phyloP scores from a whole-genome alignment of 371 early-diverging fungal genomes.

The Saksenaea oblongispora region DNA sequence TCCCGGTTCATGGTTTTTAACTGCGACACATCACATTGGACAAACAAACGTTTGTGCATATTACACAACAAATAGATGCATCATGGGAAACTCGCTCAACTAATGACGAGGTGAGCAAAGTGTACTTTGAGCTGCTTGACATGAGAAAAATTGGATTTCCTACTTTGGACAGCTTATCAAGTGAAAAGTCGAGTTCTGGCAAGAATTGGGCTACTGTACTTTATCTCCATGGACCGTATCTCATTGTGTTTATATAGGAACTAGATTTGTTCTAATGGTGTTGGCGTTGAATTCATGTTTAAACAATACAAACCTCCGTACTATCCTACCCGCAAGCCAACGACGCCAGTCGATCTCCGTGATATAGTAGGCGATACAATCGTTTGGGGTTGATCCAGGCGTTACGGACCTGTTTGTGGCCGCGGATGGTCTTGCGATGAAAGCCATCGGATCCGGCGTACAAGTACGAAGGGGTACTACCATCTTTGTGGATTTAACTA shows the following conservation, averaged over 20 bases:
- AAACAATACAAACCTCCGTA: not conserved
- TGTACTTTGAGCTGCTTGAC: constrained; percentile 5
- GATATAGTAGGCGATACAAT: not conserved
- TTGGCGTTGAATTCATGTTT: not conserved
- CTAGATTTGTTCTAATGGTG: not conserved
- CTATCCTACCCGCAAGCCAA: no score
- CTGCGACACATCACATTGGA: constrained; percentile 6
- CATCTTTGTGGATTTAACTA: not conserved
- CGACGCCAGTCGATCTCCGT: not conserved
- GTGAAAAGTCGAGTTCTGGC: not conserved
- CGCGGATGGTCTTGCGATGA: not conserved
- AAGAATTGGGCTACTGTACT: not conserved
- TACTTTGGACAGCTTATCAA: not conserved
- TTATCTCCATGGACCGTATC: not conserved
- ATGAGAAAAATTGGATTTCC: constrained; percentile 9
- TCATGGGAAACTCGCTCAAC: not conserved
- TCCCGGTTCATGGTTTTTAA: constrained; percentile 7
- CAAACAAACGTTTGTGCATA: not conserved
- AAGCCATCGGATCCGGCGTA: not conserved
- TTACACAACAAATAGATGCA: not conserved
- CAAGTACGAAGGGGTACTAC: not conserved
- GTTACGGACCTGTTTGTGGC: not conserved
- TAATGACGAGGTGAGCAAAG: not conserved
- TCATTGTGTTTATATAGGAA: not conserved
- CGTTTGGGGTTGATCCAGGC: not conserved